Percentiles rank a stretch among this genome's conserved stretches.
phyloP scores from a whole-genome alignment of 495 filamentous ascomycete species.

The Tricharina praecox region DNA sequence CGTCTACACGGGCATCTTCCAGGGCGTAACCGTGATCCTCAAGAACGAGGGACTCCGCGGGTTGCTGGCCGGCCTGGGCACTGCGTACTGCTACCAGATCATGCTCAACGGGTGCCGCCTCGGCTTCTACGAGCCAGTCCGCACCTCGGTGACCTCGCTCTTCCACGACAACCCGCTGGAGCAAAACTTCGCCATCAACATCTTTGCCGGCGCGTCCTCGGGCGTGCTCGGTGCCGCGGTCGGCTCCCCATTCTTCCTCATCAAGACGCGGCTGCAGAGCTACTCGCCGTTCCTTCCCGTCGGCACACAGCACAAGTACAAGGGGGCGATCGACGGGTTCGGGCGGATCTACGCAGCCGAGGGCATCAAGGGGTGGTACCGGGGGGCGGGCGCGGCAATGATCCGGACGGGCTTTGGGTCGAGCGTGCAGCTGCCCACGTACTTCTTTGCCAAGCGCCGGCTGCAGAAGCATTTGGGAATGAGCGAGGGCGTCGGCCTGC shows the following conservation, averaged over 20 bases:
- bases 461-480: constrained; percentile 65
- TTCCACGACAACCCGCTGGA: constrained; percentile 53
- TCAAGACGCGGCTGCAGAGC: constrained; percentile 91
- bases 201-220: constrained; percentile 73
- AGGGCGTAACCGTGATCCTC: constrained; percentile 78
- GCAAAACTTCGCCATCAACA: constrained; percentile 78
- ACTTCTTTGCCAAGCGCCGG: constrained; percentile 90
- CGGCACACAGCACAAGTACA: constrained; percentile 87
- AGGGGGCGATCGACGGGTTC: constrained; percentile 68
- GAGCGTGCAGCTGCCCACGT: constrained; percentile 89
- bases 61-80: constrained; percentile 75
- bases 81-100: constrained; percentile 96
- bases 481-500: constrained; percentile 77
- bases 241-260: constrained; percentile 93
- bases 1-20: constrained; percentile 81
- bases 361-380: constrained; percentile 66
- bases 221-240: constrained; percentile 80
- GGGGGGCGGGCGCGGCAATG: constrained; percentile 89
- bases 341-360: constrained; percentile 58
- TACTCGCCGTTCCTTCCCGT: constrained; percentile 89
- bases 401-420: constrained; percentile 89
- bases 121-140: constrained; percentile 94
- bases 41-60: constrained; percentile 78
- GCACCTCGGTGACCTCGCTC: constrained; percentile 38
- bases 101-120: constrained; percentile 90